Evolutionary conservation across 2,329 filamentous ascomycete species (phyloP).

Genomic region (Macrophomina pseudophaseolina): DNA sequence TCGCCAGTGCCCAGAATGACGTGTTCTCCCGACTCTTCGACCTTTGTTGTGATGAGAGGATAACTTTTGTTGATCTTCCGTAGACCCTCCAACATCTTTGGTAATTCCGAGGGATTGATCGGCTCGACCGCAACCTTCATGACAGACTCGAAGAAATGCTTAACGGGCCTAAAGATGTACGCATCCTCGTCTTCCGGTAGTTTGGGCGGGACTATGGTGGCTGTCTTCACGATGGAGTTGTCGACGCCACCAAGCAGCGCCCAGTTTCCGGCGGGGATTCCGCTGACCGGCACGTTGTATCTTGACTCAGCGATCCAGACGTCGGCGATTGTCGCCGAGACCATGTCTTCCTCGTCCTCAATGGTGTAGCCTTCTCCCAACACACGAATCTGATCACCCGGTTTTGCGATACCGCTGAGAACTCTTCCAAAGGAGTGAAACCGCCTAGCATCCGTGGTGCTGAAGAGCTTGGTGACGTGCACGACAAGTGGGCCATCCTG

Average conservation of each 20-base stretch:
- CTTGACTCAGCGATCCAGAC: slow-evolving; percentile 91
- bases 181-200: slow-evolving; percentile 88
- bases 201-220: slow-evolving; percentile 81
- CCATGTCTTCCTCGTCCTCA: slow-evolving; percentile 98
- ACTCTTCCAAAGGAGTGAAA: slow-evolving; percentile 92
- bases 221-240: slow-evolving; percentile 97
- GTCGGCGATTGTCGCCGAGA: slow-evolving; percentile 78
- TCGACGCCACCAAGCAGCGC: slow-evolving; percentile 92
- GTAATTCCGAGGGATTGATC: slow-evolving; percentile 95
- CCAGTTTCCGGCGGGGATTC: slow-evolving; percentile 91
- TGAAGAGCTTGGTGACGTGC: slow-evolving; percentile 92
- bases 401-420: slow-evolving; percentile 85
- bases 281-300: slow-evolving; percentile 90
- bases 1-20: slow-evolving; percentile 94
- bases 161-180: slow-evolving; percentile 91
- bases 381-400: slow-evolving; percentile 83
- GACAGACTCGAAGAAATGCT: slow-evolving; percentile 95
- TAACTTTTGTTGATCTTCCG: slow-evolving; percentile 98
- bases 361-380: slow-evolving; percentile 94
- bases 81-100: slow-evolving; percentile 97
- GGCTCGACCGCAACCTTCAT: slow-evolving; percentile 98
- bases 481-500: slow-evolving; percentile 91
- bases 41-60: slow-evolving; percentile 92
- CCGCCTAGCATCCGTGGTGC: slow-evolving; percentile 83
- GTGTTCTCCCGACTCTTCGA: slow-evolving; percentile 97